phyloP scores from a whole-genome alignment of 495 filamentous ascomycete genomes.

The Penicillium lagena region DNA sequence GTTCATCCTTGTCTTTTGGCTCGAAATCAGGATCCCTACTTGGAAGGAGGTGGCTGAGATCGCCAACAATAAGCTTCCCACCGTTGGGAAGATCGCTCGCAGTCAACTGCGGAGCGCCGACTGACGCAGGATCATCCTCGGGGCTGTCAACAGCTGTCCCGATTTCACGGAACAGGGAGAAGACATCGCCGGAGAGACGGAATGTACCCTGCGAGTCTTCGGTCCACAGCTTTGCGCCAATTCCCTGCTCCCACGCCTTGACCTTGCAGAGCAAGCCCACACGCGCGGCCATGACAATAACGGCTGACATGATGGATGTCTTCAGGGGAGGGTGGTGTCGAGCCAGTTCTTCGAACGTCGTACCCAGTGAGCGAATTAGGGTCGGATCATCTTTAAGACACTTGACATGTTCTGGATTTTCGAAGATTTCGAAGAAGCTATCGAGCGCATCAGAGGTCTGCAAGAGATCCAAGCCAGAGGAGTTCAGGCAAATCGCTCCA shows the following conservation, averaged over 20 bases:
- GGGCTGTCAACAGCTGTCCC: conserved; percentile 21
- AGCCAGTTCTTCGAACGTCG: conserved; percentile 87
- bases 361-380: conserved; percentile 54
- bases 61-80: conserved; percentile 26
- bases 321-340: conserved; percentile 87
- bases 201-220: conserved; percentile 36
- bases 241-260: conserved; percentile 58
- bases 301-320: conserved; percentile 66
- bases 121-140: conserved; percentile 15
- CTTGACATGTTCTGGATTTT: conserved; percentile 83
- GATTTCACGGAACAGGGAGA: conserved; percentile 29
- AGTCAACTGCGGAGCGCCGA: conserved; percentile 30
- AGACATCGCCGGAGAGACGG: conserved; percentile 21
- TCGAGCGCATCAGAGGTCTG: conserved; percentile 73
- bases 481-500: conserved; percentile 89
- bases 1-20: conserved; percentile 41
- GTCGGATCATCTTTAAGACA: conserved; percentile 65
- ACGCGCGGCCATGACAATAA: conserved; percentile 76
- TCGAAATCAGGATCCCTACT: conserved; percentile 23
- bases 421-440: conserved; percentile 89
- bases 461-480: conserved; percentile 83
- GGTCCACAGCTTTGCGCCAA: conserved; percentile 75
- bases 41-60: conserved; percentile 23
- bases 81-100: conserved; percentile 30
- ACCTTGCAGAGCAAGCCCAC: conserved; percentile 62